Percentiles rank a stretch among this genome's conserved stretches.
phyloP scores from a whole-genome alignment of 2,329 filamentous ascomycete species.

The Fusarium sp. region DNA sequence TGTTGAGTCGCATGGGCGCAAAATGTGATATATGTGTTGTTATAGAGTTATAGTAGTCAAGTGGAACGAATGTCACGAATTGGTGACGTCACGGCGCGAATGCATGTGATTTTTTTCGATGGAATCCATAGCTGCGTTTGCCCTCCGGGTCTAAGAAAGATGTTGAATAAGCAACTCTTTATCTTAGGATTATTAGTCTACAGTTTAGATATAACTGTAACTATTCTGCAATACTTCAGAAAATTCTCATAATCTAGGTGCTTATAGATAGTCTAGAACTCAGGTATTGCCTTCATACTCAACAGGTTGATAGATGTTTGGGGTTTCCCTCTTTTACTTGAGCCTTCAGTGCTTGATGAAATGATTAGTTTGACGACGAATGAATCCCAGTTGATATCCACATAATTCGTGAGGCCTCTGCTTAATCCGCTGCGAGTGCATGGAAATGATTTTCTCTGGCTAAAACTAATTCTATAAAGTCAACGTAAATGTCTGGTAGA shows the following conservation, averaged over 20 bases:
- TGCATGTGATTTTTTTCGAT: constrained; percentile 9
- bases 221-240: neutral
- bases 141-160: neutral
- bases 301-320: neutral
- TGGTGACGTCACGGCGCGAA: constrained; percentile 39
- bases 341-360: neutral
- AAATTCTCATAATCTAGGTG: too few species aligned
- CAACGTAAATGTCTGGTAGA: neutral
- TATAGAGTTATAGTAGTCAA: neutral
- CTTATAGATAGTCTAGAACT: neutral
- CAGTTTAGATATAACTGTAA: neutral
- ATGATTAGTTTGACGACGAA: neutral
- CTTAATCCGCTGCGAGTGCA: neutral
- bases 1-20: constrained; percentile 17
- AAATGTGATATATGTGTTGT: neutral
- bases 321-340: neutral
- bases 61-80: neutral
- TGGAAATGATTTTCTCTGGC: neutral
- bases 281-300: neutral
- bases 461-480: neutral
- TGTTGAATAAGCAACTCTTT: neutral
- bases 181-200: neutral
- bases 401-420: neutral
- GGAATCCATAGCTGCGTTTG: neutral
- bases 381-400: too few species aligned